Evolutionary conservation across 805 yeast species (phyloP).

Genomic region (Huiozyma naganishii): DNA sequence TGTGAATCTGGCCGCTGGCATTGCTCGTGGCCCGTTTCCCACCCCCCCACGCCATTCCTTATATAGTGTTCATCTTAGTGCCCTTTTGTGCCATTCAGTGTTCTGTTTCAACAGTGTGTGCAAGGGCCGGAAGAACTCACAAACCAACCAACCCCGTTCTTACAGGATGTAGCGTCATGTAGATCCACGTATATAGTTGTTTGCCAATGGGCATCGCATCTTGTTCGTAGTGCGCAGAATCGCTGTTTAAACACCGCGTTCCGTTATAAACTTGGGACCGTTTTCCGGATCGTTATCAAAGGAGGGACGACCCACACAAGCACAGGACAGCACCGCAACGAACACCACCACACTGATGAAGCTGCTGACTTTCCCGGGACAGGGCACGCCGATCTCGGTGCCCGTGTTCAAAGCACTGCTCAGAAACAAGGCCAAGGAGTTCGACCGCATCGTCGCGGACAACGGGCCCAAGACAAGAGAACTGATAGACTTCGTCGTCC

Average conservation of each 20-base stretch:
- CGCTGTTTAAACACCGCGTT: background rate
- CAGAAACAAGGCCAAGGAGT: slow-evolving; percentile 14
- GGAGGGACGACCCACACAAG: background rate
- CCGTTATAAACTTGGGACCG: too few species aligned
- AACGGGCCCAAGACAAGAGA: slow-evolving; percentile 15
- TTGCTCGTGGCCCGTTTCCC: background rate
- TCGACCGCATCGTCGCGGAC: slow-evolving; percentile 9
- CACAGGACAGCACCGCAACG: background rate
- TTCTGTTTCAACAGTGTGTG: slow-evolving; percentile 10
- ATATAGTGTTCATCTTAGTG: slow-evolving; percentile 50
- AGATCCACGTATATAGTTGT: too few species aligned
- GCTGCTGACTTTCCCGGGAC: slow-evolving; percentile 27
- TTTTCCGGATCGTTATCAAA: background rate
- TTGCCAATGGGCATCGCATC: too few species aligned
- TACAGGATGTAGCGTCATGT: too few species aligned
- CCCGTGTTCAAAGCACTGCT: slow-evolving; percentile 17
- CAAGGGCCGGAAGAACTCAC: slow-evolving; percentile 68
- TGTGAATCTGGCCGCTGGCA: too few species aligned
- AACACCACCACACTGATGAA: slow-evolving; percentile 9
- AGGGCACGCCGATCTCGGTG: slow-evolving; percentile 25
- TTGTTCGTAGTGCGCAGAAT: too few species aligned
- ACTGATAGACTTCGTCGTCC: slow-evolving; percentile 13
- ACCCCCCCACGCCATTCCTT: too few species aligned
- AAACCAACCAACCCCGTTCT: slow-evolving; percentile 10
- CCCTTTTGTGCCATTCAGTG: slow-evolving; percentile 36